These are phyloP conservation scores for Vanrija sp. DNA, from an alignment of 1,284 basidiomycete genomes.

Conservation along the genomic window DNA sequence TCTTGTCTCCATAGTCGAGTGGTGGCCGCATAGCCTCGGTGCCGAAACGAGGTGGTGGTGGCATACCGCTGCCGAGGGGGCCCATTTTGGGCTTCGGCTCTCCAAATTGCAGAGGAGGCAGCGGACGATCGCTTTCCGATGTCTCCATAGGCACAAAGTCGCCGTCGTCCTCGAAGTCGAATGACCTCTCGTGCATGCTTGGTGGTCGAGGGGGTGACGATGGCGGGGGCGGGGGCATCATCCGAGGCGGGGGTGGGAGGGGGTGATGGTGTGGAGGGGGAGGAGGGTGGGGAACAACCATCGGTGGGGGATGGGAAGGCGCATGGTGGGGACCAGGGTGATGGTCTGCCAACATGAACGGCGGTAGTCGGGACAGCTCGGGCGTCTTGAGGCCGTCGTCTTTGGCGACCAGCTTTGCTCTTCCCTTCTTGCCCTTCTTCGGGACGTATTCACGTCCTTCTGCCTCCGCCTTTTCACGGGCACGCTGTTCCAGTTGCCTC, in stretches of 20 bases:
- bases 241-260: background rate
- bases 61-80: background rate
- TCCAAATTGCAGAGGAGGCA: background rate
- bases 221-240: conserved; percentile 2
- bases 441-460: conserved; percentile 42
- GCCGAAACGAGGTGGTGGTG: background rate
- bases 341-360: background rate
- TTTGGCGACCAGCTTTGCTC: conserved; percentile 16
- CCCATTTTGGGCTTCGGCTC: background rate
- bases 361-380: background rate
- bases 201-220: conserved; percentile 1
- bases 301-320: conserved; percentile 1
- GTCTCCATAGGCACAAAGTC: conserved; percentile 31
- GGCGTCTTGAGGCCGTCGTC: background rate
- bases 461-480: conserved; percentile 36
- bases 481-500: conserved; percentile 34
- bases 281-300: background rate
- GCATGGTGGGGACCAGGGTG: background rate
- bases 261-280: conserved; percentile 1
- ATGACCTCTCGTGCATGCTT: background rate
- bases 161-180: conserved; percentile 33
- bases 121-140: background rate
- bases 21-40: too few relatives aligned
- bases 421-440: conserved; percentile 45
- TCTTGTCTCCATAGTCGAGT: conserved; percentile 16